Conservation (phyloP, 2,329 filamentous ascomycete species). For the Coniochaeta prunicola region DNA sequence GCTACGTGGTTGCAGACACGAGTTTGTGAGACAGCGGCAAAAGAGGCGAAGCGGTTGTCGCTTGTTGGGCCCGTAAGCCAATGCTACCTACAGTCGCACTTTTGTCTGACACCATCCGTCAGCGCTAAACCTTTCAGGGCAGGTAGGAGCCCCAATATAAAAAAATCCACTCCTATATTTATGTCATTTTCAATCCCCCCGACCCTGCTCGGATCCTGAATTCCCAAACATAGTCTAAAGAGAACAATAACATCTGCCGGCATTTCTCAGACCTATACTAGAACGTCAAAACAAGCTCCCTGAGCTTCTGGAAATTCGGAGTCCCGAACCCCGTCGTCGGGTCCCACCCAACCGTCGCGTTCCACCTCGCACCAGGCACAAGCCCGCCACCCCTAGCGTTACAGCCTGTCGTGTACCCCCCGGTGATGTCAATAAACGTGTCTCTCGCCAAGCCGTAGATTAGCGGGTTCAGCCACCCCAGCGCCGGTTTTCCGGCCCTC, state of each 20-base stretch:
- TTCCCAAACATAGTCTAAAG: no score
- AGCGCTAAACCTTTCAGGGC: no score
- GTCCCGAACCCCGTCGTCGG: slow-evolving; percentile 38
- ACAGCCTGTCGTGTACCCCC: slow-evolving; percentile 25
- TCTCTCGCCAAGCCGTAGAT: slow-evolving; percentile 24
- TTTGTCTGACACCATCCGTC: no score
- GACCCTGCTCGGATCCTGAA: no score
- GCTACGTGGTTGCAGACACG: no score
- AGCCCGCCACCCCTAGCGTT: slow-evolving; percentile 18
- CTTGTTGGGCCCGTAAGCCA: no score
- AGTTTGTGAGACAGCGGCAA: no score
- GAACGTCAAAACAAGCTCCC: slow-evolving; percentile 7
- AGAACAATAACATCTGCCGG: slow-evolving; percentile 11
- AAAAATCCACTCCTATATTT: no score
- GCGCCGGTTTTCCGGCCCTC: slow-evolving; percentile 38
- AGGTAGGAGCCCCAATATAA: no score
- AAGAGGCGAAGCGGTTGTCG: no score
- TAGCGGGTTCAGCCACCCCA: slow-evolving; percentile 58
- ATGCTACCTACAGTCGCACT: no score
- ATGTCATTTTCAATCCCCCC: no score
- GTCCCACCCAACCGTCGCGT: slow-evolving; percentile 36
- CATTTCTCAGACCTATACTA: background rate
- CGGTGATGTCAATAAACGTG: slow-evolving; percentile 28
- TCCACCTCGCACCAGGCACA: slow-evolving; percentile 29
- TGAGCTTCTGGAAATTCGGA: slow-evolving; percentile 30